Conservation (phyloP, 228 moss, liverwort and hornwort genomes). For the Sphagnum fallax region DNA sequence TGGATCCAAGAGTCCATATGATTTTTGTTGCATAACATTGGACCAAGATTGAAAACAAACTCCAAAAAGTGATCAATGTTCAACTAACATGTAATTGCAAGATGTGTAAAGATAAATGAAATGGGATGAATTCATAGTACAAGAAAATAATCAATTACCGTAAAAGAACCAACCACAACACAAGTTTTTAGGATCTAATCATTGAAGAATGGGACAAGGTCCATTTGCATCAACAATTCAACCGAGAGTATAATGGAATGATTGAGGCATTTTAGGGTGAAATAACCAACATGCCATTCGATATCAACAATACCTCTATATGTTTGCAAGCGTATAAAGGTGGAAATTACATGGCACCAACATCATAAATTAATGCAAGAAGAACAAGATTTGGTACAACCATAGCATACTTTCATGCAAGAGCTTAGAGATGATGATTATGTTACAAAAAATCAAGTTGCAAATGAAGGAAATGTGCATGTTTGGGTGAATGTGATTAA, state of each 20-base stretch:
- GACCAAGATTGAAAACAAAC: not conserved
- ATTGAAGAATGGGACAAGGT: not conserved
- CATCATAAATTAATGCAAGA: not conserved
- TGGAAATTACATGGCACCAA: not conserved
- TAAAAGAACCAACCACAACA: not conserved
- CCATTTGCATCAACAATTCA: not conserved
- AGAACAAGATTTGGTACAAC: not conserved
- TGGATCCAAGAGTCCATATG: not conserved
- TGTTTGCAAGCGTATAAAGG: not conserved
- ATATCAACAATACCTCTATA: not conserved
- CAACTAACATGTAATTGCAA: not conserved
- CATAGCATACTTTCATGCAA: not conserved
- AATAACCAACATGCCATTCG: not conserved
- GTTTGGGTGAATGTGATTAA: not conserved
- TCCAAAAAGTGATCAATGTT: not conserved
- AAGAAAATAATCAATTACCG: not conserved
- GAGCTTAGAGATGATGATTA: not conserved
- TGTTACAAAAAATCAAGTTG: not conserved
- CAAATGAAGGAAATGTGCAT: not conserved
- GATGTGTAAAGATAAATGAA: not conserved
- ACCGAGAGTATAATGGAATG: not conserved
- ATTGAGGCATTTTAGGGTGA: not conserved
- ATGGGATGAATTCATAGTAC: not conserved
- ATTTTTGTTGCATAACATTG: not conserved
- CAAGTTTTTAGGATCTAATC: not conserved